A percentile compares a stretch with the other conserved stretches of the same genome.
Evolutionary conservation across 176 grass and related monocot species (phyloP).

Genomic region (Aegilops sharonensis): DNA sequence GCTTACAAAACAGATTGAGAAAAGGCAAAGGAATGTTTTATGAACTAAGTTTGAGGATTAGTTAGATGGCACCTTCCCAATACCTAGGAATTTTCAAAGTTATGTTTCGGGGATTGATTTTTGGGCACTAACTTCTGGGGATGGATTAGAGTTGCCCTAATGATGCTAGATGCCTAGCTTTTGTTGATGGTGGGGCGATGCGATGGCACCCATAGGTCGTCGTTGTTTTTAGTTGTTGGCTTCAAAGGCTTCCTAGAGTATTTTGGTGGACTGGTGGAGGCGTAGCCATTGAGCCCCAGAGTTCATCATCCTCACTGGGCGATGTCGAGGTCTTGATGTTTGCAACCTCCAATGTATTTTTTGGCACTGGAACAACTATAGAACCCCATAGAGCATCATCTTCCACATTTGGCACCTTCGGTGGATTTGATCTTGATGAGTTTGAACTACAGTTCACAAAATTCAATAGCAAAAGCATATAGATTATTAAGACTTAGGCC

Average conservation of each 20-base stretch:
- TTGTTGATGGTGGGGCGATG: conserved; percentile 36
- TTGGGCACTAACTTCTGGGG: too few species aligned
- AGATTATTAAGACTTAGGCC: neutral
- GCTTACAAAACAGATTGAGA: too few species aligned
- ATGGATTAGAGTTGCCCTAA: conserved; percentile 7
- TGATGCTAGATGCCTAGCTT: conserved; percentile 65
- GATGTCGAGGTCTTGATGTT: conserved; percentile 46
- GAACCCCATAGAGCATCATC: conserved; percentile 76
- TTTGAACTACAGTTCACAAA: conserved; percentile 39
- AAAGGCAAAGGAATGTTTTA: too few species aligned
- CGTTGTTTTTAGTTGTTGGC: conserved; percentile 25
- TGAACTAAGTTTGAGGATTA: too few species aligned
- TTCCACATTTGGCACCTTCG: conserved; percentile 48
- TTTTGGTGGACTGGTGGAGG: conserved; percentile 42
- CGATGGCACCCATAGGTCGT: conserved; percentile 75
- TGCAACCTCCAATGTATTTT: conserved; percentile 34
- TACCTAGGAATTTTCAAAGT: too few species aligned
- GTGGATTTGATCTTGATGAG: conserved; percentile 39
- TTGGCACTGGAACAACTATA: conserved; percentile 47
- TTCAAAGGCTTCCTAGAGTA: conserved; percentile 49
- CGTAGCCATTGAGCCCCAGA: conserved; percentile 79
- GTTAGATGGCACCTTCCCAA: too few species aligned
- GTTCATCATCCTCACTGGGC: conserved; percentile 43
- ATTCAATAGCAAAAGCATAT: conserved; percentile 8
- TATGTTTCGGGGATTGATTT: too few species aligned